Conservation (phyloP, 2,329 filamentous ascomycete species). For the Alternaria alternata region DNA sequence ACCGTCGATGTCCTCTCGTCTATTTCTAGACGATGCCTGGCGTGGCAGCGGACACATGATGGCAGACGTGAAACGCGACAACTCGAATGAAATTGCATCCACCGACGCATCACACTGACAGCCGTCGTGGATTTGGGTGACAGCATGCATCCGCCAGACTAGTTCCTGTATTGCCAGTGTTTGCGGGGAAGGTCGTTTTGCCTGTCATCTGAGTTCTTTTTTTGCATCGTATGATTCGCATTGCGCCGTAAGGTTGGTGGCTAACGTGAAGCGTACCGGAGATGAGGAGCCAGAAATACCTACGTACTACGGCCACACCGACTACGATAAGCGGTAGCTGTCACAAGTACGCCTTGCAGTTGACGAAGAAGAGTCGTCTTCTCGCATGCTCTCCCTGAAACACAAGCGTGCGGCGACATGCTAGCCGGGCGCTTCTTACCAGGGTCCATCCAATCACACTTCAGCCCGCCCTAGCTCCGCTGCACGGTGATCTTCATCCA, state of each 20-base stretch:
- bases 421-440: slow-evolving; percentile 38
- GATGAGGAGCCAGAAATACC: slow-evolving; percentile 12
- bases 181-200: neutral
- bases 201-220: neutral
- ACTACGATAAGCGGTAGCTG: slow-evolving; percentile 14
- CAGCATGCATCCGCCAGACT: neutral
- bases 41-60: neutral
- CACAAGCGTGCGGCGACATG: slow-evolving; percentile 36
- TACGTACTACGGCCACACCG: slow-evolving; percentile 15
- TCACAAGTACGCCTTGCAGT: slow-evolving; percentile 23
- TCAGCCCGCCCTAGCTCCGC: slow-evolving; percentile 21
- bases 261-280: slow-evolving; percentile 2
- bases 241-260: slow-evolving; percentile 1
- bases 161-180: neutral
- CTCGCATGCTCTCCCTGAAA: slow-evolving; percentile 31
- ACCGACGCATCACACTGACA: neutral
- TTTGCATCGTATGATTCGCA: neutral
- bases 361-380: slow-evolving; percentile 18
- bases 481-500: slow-evolving; percentile 45
- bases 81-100: neutral
- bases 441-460: slow-evolving; percentile 34
- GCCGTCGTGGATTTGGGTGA: neutral
- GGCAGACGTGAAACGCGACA: neutral
- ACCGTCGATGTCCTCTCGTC: neutral
- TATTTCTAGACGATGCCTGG: neutral